Percentiles rank a stretch among this genome's conserved stretches.
Evolutionary conservation across 2,329 filamentous ascomycete genomes (phyloP).

Genomic region (Phyllosticta capitalensis): DNA sequence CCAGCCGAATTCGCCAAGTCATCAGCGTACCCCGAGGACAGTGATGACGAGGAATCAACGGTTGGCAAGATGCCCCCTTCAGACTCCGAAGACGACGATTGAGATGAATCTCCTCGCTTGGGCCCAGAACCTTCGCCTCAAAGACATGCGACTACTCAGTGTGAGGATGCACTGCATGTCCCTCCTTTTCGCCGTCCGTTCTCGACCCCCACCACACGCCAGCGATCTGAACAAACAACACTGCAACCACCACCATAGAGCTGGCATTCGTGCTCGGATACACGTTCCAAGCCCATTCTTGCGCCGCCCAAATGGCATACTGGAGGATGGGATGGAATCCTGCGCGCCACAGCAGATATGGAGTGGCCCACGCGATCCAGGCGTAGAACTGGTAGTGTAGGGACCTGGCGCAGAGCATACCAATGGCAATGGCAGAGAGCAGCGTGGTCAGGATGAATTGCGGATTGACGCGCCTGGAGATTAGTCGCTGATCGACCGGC

Average conservation of each 20-base stretch:
- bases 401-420: constrained; percentile 75
- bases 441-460: constrained; percentile 68
- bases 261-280: constrained; percentile 69
- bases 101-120: not conserved
- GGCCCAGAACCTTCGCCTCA: not conserved
- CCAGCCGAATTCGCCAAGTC: constrained; percentile 68
- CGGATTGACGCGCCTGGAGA: constrained; percentile 53
- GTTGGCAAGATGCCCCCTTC: constrained; percentile 79
- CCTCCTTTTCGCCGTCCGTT: constrained; percentile 19
- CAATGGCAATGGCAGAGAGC: constrained; percentile 66
- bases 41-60: constrained; percentile 67
- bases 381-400: constrained; percentile 95
- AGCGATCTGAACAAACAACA: constrained; percentile 57
- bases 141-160: constrained; percentile 18
- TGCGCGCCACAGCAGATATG: constrained; percentile 75
- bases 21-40: constrained; percentile 49
- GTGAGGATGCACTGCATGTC: constrained; percentile 15
- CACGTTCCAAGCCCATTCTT: constrained; percentile 92
- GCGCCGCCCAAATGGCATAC: constrained; percentile 60
- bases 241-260: constrained; percentile 59
- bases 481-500: constrained; percentile 42
- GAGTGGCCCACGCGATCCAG: constrained; percentile 82
- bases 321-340: constrained; percentile 59
- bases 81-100: constrained; percentile 57
- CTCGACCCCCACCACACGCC: constrained; percentile 51